These are phyloP conservation scores for Daldinia decipiens DNA, from an alignment of 495 filamentous ascomycete species.

Conservation along the genomic window DNA sequence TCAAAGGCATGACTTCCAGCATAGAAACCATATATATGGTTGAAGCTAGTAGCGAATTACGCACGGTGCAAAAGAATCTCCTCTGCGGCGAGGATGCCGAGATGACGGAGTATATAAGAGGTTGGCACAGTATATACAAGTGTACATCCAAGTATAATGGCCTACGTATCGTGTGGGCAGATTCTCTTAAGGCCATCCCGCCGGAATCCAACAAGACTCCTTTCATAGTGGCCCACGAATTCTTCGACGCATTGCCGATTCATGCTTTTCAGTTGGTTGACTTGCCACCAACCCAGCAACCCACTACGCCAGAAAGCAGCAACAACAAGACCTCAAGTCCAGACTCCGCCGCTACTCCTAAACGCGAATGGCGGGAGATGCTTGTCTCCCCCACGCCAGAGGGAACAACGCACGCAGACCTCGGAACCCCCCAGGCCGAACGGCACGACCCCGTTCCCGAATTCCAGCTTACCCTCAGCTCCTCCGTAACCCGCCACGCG, in stretches of 20 bases:
- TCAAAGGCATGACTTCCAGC: slow-evolving; percentile 77
- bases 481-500: slow-evolving; percentile 79
- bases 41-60: slow-evolving; percentile 81
- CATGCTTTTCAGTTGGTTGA: slow-evolving; percentile 84
- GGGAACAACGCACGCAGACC: slow-evolving; percentile 55
- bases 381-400: slow-evolving; percentile 77
- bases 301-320: slow-evolving; percentile 50
- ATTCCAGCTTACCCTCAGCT: slow-evolving; percentile 83
- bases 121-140: slow-evolving; percentile 80
- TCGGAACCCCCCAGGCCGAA: slow-evolving; percentile 63
- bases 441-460: slow-evolving; percentile 69
- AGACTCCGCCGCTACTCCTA: slow-evolving; percentile 56
- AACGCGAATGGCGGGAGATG: slow-evolving; percentile 85
- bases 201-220: slow-evolving; percentile 72
- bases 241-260: slow-evolving; percentile 98
- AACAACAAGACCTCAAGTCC: slow-evolving; percentile 51
- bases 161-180: slow-evolving; percentile 85
- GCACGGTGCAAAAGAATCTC: slow-evolving; percentile 78
- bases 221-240: slow-evolving; percentile 96
- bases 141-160: slow-evolving; percentile 78
- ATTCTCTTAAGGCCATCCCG: slow-evolving; percentile 82
- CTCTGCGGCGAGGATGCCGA: slow-evolving; percentile 80
- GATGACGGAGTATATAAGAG: slow-evolving; percentile 77
- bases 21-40: slow-evolving; percentile 90
- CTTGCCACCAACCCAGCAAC: slow-evolving; percentile 60